Base-by-base conservation (phyloP, 805 yeast genomes). In the Lachancea fermentati region DNA sequence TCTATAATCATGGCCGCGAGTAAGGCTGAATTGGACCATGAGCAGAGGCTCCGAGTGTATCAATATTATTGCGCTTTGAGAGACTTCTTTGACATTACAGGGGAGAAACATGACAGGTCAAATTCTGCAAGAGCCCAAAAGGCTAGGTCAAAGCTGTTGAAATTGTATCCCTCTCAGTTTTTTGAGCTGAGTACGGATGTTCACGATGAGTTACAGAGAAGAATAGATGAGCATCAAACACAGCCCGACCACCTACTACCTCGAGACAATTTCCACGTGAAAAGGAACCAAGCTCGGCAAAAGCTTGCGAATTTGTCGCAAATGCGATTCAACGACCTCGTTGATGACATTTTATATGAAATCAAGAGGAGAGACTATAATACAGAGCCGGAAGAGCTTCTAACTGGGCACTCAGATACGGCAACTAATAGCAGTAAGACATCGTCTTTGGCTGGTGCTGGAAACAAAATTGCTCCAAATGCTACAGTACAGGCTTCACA, bases 211-310 rank as follows among this genome's bases (percentile, higher is more conserved):
- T 68, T 93, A 45, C 78, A 78, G 53, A 76, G 99, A 55, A 73
- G 99, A 47, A 73, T 75, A 31, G 76, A 69, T 48, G 81, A 79
- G 49, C 69, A 74, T 29, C 67, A 74, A 37, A 69, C 73, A 22
- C 76, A 75, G 48, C 79, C 84, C 1, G 78, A 76, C 40, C 78
- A 73, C 53, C 69, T 91, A 39, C 69, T 79, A 30, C 89, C 95
- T 4, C 76, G 78, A 52, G 69, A 75, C 5, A 71, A 73, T 14
- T 87, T 86, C 65, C 98, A 93, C 62, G 89, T 95, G 32, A 89
- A 88, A 58, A 76, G 99, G 56, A 94, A 93, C 58, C 95, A 88
- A 62, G 97, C 98, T 2, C 75, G 99, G 52, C 85, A 85, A 61
- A 91, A 89, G 64, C 72, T 93, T 50, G 82, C 96, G 4, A 78